Base-by-base conservation (phyloP, 78 protist genomes). In the Dictyostelium capitatum region DNA sequence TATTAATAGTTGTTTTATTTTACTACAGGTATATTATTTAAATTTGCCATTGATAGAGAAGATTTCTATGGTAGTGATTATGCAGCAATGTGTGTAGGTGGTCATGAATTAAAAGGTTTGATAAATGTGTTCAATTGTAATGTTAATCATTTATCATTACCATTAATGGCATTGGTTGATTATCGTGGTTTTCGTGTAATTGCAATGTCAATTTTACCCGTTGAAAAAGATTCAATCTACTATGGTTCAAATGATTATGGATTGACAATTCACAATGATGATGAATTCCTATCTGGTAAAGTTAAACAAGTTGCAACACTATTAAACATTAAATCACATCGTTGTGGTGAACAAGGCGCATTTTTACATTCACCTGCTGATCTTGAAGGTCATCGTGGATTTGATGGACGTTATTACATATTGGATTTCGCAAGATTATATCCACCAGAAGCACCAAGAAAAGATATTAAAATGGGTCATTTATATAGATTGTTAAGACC, bases 161-260 rank as follows among this genome's bases (percentile, higher is more conserved):
- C 97, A 25, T 37, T 95, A 51, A 83, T 95, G 92, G 84, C 97
- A 10, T 78, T 95, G 90, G 90, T 95, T 7, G 97, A 95, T 25
- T 95, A 95, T 62, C 30, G 89, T 28, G 97, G 97, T 3, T 95
- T 82, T 20, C 8, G 97, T 12, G 80, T 95, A 4, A 81, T 95
- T 65, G 97, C 97, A 23, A 80, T 95, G 85, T 83, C 94, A 10
- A 81, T 95, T 64, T 32, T 95, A 25, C 97, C 97, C 1, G 90
- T 95, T 0, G 87, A 51, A 11, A 81, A 83, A 56, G 83, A 81
- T 23, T 82, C 93, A 8, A 87, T 95, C 6, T 48, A 37, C 6
- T 79, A 79, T 53, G 92, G 95, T 15, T 80, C 89, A 50, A 89
- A 89, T 78, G 95, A 89, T 85, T 90, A 82, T 64, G 97, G 97